Conservation (phyloP, 2,329 filamentous ascomycete genomes). For the Hypoxylon sp. region DNA sequence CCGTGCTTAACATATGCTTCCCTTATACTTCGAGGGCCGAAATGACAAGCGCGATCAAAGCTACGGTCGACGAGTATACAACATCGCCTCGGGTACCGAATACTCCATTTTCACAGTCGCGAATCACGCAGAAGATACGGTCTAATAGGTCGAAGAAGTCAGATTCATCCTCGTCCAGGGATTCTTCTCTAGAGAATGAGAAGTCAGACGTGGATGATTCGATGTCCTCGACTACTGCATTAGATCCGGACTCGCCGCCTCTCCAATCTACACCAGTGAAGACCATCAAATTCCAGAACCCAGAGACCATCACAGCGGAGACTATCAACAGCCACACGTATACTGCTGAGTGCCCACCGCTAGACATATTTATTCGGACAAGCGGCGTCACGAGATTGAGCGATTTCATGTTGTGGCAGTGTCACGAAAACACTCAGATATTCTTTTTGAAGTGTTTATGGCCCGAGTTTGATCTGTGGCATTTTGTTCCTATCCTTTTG, state of each 20-base stretch:
- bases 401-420: constrained; percentile 99
- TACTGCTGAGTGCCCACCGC: constrained; percentile 84
- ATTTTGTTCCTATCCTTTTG: constrained; percentile 90
- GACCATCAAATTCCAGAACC: constrained; percentile 70
- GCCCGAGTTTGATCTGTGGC: constrained; percentile 95
- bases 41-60: constrained; percentile 89
- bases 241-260: constrained; percentile 67
- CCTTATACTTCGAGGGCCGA: constrained; percentile 97
- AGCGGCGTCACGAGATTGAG: constrained; percentile 93
- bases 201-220: constrained; percentile 66
- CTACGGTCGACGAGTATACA: constrained; percentile 89
- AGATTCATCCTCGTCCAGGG: constrained; percentile 63
- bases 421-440: constrained; percentile 90
- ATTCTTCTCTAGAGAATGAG: constrained; percentile 63
- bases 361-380: constrained; percentile 92
- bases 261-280: constrained; percentile 54
- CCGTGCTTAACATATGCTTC: constrained; percentile 91
- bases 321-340: constrained; percentile 90
- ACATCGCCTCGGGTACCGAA: constrained; percentile 74
- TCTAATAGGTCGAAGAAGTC: constrained; percentile 70
- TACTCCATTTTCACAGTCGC: constrained; percentile 86
- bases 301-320: constrained; percentile 86
- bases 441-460: constrained; percentile 93
- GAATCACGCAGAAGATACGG: constrained; percentile 88
- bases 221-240: constrained; percentile 71